These are phyloP conservation scores for Panellus pusillus DNA, from an alignment of 768 basidiomycete genomes.

Conservation along the genomic window DNA sequence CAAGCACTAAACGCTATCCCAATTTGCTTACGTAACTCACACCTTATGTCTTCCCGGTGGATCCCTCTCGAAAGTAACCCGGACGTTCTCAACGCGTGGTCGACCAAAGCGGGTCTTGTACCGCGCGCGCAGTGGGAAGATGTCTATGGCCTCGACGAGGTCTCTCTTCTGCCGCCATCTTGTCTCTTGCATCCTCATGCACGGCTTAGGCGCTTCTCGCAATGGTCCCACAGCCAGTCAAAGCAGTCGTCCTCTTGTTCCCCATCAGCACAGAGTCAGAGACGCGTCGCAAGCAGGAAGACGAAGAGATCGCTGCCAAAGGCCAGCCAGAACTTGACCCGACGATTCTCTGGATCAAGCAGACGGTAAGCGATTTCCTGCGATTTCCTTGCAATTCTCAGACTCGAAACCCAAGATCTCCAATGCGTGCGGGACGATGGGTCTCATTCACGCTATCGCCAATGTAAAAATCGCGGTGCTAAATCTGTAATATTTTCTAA, in stretches of 20 bases:
- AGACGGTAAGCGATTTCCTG: constrained; percentile 58
- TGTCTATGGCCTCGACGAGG: constrained; percentile 72
- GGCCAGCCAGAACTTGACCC: constrained; percentile 53
- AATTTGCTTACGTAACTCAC: no score
- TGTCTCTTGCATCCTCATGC: not conserved
- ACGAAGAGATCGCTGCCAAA: constrained; percentile 48
- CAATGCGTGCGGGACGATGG: constrained; percentile 90
- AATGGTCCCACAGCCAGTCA: constrained; percentile 71
- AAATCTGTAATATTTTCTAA: no score
- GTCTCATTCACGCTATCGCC: constrained; percentile 75
- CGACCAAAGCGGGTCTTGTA: constrained; percentile 64
- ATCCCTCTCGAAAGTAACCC: constrained; percentile 82
- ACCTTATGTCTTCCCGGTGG: constrained; percentile 44
- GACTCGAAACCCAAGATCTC: constrained; percentile 49
- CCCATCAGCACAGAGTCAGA: constrained; percentile 60
- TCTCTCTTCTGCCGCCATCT: constrained; percentile 25
- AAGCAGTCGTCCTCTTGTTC: constrained; percentile 85
- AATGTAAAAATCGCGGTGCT: constrained; percentile 54
- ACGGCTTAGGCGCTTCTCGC: constrained; percentile 52
- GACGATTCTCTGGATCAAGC: constrained; percentile 84
- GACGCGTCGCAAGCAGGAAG: constrained; percentile 57
- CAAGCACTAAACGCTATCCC: no score
- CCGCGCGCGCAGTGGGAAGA: constrained; percentile 59
- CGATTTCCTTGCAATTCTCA: not conserved
- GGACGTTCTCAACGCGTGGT: constrained; percentile 62